Evolutionary conservation across 129 eudicot species (phyloP).

Genomic region (Arctium minus): DNA sequence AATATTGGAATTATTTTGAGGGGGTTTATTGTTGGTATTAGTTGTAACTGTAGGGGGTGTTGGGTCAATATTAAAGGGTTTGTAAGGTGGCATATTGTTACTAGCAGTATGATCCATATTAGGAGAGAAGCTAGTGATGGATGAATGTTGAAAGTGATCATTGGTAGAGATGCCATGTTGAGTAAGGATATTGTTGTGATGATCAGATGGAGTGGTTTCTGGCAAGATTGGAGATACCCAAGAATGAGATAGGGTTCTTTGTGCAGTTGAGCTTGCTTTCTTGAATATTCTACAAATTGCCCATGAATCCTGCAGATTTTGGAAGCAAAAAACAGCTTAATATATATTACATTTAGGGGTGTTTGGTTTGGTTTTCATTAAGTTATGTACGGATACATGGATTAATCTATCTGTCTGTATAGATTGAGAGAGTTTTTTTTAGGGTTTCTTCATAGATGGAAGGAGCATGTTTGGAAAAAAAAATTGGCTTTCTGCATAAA

Average conservation of each 20-base stretch:
- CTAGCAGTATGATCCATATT: conserved; percentile 30
- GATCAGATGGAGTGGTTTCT: conserved; percentile 30
- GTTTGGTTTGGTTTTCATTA: too few species aligned
- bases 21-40: conserved; percentile 23
- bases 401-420: too few species aligned
- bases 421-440: too few species aligned
- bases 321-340: conserved; percentile 10
- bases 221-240: conserved; percentile 68
- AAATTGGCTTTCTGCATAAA: too few species aligned
- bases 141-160: conserved; percentile 32
- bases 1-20: conserved; percentile 24
- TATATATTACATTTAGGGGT: background rate
- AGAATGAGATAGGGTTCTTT: conserved; percentile 73
- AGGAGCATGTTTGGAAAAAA: too few species aligned
- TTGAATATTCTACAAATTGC: conserved; percentile 96
- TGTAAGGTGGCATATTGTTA: conserved; percentile 27
- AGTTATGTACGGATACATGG: too few species aligned
- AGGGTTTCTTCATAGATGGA: too few species aligned
- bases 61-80: conserved; percentile 40
- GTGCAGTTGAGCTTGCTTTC: conserved; percentile 81
- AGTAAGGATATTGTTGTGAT: conserved; percentile 22
- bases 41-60: conserved; percentile 29
- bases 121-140: conserved; percentile 41
- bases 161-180: conserved; percentile 27
- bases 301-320: conserved; percentile 81